These are phyloP conservation scores for Gymnopilus dilepis DNA, from an alignment of 768 basidiomycete genomes.

Conservation along the genomic window DNA sequence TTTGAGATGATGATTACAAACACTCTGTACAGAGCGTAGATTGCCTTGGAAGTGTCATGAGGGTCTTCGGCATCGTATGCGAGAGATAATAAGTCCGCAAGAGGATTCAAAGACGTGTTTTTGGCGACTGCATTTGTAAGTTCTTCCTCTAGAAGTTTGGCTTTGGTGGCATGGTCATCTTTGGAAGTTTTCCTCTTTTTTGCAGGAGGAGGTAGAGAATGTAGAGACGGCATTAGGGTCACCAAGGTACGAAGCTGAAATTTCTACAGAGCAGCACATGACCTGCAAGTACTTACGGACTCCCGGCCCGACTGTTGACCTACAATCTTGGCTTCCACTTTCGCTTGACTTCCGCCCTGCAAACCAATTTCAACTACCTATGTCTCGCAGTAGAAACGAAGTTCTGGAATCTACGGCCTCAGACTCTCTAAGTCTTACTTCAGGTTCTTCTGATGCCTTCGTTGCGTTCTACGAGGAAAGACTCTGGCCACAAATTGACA, in stretches of 20 bases:
- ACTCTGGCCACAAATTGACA: background rate
- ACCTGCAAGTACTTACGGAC: no score
- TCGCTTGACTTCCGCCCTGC: no score
- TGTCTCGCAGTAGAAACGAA: no score
- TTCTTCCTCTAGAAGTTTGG: constrained; percentile 58
- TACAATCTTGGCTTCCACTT: no score
- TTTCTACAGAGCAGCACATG: no score
- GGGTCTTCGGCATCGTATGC: constrained; percentile 53
- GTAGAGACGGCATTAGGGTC: constrained; percentile 24
- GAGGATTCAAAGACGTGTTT: constrained; percentile 72
- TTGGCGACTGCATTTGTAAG: constrained; percentile 57
- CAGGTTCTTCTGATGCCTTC: background rate
- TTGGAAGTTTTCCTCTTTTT: constrained; percentile 56
- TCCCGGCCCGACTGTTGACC: no score
- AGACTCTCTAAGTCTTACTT: background rate
- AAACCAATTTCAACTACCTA: no score
- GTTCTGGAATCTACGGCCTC: no score
- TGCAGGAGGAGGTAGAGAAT: constrained; percentile 55
- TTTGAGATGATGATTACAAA: constrained; percentile 68
- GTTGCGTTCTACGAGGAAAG: background rate
- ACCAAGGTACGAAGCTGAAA: no score
- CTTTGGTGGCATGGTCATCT: constrained; percentile 30
- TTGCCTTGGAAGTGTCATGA: constrained; percentile 67
- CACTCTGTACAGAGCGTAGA: constrained; percentile 83
- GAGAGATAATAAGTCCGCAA: constrained; percentile 76